These are phyloP conservation scores for Apiotrichum sp. DNA, from an alignment of 1,284 basidiomycete genomes.

Conservation along the genomic window DNA sequence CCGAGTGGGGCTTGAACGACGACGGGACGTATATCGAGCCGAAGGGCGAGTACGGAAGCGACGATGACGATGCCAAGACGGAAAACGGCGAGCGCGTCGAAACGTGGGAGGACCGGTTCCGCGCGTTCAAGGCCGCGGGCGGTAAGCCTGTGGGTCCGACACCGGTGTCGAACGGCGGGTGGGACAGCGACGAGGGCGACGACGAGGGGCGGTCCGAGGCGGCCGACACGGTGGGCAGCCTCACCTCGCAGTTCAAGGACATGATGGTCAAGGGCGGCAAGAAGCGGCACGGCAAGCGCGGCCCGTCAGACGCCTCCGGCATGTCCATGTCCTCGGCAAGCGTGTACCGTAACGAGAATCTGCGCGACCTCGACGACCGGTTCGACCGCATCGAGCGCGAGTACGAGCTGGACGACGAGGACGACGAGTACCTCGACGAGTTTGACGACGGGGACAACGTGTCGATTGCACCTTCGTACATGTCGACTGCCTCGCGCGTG, in stretches of 20 bases:
- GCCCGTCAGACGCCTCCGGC: conserved; percentile 71
- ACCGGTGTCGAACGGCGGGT: conserved; percentile 18
- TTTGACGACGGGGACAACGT: conserved; percentile 42
- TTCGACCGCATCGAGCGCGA: conserved; percentile 81
- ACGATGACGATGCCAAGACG: conserved; percentile 36
- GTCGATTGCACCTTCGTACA: conserved; percentile 35
- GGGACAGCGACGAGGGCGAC: conserved; percentile 24
- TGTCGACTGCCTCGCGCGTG: conserved; percentile 32
- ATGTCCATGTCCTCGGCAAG: conserved; percentile 97
- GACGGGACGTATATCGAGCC: conserved; percentile 3
- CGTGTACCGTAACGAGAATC: conserved; percentile 85
- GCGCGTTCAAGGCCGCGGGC: conserved; percentile 58
- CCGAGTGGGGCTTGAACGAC: conserved; percentile 54
- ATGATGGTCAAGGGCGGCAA: conserved; percentile 65
- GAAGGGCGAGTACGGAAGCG: conserved; percentile 23
- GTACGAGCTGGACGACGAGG: conserved; percentile 58
- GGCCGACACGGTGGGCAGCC: conserved; percentile 68
- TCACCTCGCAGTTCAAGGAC: conserved; percentile 58
- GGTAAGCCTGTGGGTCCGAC: conserved; percentile 43
- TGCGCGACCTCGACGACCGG: conserved; percentile 82
- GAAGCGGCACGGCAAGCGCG: conserved; percentile 61
- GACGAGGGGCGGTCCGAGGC: conserved; percentile 58
- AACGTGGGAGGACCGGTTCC: conserved; percentile 70
- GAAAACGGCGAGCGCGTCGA: conserved; percentile 30
- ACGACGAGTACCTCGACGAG: conserved; percentile 49